Evolutionary conservation across 768 basidiomycete genomes (phyloP), one percentile per base, ranked within the genome.

Genomic region (Mycena sanguinolenta): DNA sequence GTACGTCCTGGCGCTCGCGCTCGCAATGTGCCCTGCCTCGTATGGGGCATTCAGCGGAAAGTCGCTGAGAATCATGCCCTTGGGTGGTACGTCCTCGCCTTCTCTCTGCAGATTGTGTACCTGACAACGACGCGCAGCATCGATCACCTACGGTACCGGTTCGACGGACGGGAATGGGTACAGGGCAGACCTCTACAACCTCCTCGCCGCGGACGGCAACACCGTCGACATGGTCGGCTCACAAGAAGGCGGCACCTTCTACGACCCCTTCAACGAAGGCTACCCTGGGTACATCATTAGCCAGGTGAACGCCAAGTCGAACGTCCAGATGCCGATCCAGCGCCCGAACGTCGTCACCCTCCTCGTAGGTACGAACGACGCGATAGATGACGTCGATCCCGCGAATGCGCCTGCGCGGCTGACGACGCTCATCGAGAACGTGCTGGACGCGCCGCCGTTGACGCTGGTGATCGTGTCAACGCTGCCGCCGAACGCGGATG

Each of bases 151-250:
- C 34, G 65, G 65, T 4, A 23, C 19, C 23, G 57, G 46, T 3
- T 58, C 57, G 30, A 58, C 30, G 27, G 57, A 66, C 57, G 57
- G 44, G 3, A 66, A 66, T 19, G 65, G 65, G 23, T 66, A 58
- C 55, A 57, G 65, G 32, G 65, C 42, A 39, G 36, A 34, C 25
- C 46, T 66, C 16, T 58, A 66, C 65, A 50, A 58, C 65, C 65
- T 66, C 65, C 65, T 66, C 65, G 65, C 65, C 32, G 57, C 44
- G 32, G 65, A 66, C 34, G 65, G 65, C 30, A 66, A 66, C 46
- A 52, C 57, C 3, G 42, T 66, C 30, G 49, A 66, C 65, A 66
- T 66, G 65, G 65, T 66, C 46, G 65, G 65, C 32, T 58, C 65
- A 10, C 65, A 66, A 17, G 16, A 39, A 17, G 32, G 55, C 42